These are phyloP conservation scores for Neopestalotiopsis sp. DNA, from an alignment of 2,329 filamentous ascomycete genomes.

Conservation along the genomic window DNA sequence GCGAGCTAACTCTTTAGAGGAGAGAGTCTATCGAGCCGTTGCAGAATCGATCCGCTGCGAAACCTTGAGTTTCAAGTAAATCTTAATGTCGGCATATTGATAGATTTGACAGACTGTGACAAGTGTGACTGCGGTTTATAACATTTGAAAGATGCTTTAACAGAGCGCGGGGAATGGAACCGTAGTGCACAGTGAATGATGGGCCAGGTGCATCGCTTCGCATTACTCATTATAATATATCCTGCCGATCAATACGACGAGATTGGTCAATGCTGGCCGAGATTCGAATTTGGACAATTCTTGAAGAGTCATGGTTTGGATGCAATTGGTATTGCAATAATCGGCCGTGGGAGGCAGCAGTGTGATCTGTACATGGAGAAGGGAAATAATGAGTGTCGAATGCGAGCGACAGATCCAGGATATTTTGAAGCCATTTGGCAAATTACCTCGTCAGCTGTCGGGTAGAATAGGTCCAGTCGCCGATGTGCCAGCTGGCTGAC, in stretches of 20 bases:
- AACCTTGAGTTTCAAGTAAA: neutral
- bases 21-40: neutral
- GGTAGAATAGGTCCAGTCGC: neutral
- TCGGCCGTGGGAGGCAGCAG: too few species aligned
- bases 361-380: too few species aligned
- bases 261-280: neutral
- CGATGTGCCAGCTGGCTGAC: neutral
- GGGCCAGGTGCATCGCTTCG: too few species aligned
- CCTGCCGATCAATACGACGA: neutral
- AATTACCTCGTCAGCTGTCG: too few species aligned
- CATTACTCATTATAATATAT: neutral
- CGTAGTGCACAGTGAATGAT: too few species aligned
- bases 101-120: neutral
- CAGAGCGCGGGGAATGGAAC: too few species aligned
- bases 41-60: conserved; percentile 3
- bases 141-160: too few species aligned
- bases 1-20: neutral
- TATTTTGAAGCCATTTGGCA: too few species aligned
- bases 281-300: neutral
- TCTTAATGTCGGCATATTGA: neutral
- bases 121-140: too few species aligned
- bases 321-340: too few species aligned
- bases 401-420: too few species aligned
- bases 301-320: neutral
- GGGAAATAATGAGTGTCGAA: too few species aligned